Evolutionary conservation across 2,329 filamentous ascomycete species (phyloP), one percentile per base, ranked within the genome.

Genomic region (Penicillium brasilianum): DNA sequence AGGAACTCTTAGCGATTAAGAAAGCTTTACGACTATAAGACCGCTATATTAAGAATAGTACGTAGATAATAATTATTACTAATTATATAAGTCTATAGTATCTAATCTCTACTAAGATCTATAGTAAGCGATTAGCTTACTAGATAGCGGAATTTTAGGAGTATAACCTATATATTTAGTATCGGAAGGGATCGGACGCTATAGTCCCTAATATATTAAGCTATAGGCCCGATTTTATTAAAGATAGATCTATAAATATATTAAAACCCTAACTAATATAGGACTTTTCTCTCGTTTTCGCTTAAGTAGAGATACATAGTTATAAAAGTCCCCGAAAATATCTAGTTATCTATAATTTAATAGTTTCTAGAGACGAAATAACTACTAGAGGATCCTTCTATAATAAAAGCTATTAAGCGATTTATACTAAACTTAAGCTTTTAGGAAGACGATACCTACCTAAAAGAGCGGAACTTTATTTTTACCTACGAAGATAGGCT

Each of bases 1-100:
- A 57, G 5, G 49, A 57, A 22, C 41, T 61, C 7, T 22, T 57
- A 16, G 25, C 18, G 2, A 58, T 57, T 34, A 61, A 55, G 13
- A 18, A 57, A 44, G 59, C 50, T 7, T 18, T 4, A 55, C 13
- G 3, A 32, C 30, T 32, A 32, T 32, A 43, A 14, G n/a, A n/a
- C n/a, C n/a, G n/a, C n/a, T n/a, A n/a, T n/a, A n/a, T n/a, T n/a
- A n/a, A n/a, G n/a, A n/a, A n/a, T n/a, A n/a, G n/a, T n/a, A n/a
- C n/a, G n/a, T n/a, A n/a, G n/a, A n/a, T n/a, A n/a, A n/a, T n/a
- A n/a, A n/a, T n/a, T n/a, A n/a, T n/a, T n/a, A n/a, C n/a, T n/a
- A n/a, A n/a, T n/a, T n/a, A n/a, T n/a, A n/a, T n/a, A n/a, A n/a
- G n/a, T n/a, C n/a, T n/a, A n/a, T n/a, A n/a, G n/a, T n/a, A n/a